Conservation (phyloP, 2,329 filamentous ascomycete species). For the Fusarium keratoplasticum region DNA sequence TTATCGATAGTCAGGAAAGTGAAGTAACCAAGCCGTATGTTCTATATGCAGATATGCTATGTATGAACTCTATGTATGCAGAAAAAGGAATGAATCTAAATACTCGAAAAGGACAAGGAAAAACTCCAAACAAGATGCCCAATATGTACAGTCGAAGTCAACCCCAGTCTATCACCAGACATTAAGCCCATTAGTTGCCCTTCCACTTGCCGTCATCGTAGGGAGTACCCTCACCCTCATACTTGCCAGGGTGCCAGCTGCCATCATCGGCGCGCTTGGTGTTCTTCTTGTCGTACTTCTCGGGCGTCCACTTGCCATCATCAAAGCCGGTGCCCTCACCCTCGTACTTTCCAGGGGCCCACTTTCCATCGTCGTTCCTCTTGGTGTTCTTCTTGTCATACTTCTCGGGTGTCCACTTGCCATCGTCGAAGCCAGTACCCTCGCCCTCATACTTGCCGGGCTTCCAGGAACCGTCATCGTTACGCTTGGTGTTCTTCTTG, state of each 20-base stretch:
- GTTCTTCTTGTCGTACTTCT: background rate
- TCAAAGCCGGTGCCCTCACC: background rate
- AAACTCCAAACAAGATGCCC: background rate
- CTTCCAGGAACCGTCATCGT: constrained; percentile 6
- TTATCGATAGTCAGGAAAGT: background rate
- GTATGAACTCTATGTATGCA: background rate
- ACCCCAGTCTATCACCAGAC: background rate
- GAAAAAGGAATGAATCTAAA: background rate
- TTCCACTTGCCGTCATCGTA: constrained; percentile 13
- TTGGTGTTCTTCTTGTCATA: background rate
- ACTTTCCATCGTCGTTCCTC: constrained; percentile 24
- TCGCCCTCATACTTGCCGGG: constrained; percentile 5
- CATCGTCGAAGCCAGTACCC: constrained; percentile 1
- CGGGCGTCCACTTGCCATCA: constrained; percentile 10
- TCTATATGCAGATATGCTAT: background rate
- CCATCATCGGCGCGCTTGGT: constrained; percentile 21
- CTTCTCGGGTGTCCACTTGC: constrained; percentile 10
- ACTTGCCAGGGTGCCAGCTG: constrained; percentile 13
- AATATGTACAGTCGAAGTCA: background rate
- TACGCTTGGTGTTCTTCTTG: background rate
- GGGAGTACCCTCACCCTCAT: constrained; percentile 9
- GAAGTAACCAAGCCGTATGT: background rate
- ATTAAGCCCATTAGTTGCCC: background rate
- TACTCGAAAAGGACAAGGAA: background rate
- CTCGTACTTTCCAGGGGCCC: constrained; percentile 12